Percentiles rank a stretch among this genome's conserved stretches.
Conservation (phyloP, 106 monocot species). For the Dioscorea zingiberensis region DNA sequence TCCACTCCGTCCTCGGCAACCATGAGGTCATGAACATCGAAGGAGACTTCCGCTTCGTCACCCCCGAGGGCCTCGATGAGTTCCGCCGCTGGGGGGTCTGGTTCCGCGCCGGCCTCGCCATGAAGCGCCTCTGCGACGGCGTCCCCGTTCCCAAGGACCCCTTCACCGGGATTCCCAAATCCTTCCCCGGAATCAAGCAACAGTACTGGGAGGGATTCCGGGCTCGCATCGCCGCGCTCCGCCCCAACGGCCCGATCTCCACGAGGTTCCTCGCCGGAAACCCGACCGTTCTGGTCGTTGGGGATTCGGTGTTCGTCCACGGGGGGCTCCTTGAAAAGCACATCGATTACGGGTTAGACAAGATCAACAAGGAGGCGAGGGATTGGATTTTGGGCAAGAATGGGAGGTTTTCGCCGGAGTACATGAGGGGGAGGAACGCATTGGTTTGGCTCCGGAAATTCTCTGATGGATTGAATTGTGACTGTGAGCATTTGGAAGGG, state of each 20-base stretch:
- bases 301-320: conserved; percentile 88
- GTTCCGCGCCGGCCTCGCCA: conserved; percentile 55
- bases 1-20: conserved; percentile 70
- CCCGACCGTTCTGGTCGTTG: conserved; percentile 58
- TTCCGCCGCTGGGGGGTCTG: conserved; percentile 59
- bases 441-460: conserved; percentile 85
- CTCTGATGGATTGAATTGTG: conserved; percentile 61
- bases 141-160: conserved; percentile 37
- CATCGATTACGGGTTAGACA: conserved; percentile 66
- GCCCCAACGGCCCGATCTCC: conserved; percentile 69
- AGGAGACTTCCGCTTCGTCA: conserved; percentile 63
- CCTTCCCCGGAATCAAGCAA: conserved; percentile 62
- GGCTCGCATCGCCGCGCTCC: conserved; percentile 80
- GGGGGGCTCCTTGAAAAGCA: conserved; percentile 68
- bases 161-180: conserved; percentile 72
- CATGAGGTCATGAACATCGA: conserved; percentile 97
- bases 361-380: conserved; percentile 76
- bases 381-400: conserved; percentile 60
- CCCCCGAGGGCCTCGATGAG: conserved; percentile 48
- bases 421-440: conserved; percentile 49
- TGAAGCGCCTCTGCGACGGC: conserved; percentile 53
- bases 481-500: conserved; percentile 49
- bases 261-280: conserved; percentile 55
- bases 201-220: conserved; percentile 64
- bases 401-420: conserved; percentile 21